Percentiles rank a stretch among this genome's conserved stretches.
Evolutionary conservation across 208 protist species (phyloP).

Genomic region (Leishmania gerbilli): DNA sequence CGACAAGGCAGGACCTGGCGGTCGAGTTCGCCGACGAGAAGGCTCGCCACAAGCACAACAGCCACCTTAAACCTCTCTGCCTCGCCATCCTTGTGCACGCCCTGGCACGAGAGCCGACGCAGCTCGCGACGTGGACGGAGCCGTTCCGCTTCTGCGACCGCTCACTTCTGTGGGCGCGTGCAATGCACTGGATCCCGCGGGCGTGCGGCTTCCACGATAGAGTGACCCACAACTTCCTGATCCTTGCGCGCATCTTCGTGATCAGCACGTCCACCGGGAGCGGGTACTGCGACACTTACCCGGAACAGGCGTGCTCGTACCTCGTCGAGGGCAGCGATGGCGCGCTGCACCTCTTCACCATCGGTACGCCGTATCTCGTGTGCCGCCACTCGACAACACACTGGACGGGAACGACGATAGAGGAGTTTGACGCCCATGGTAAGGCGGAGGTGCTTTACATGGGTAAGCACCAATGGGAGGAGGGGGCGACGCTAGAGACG

Average conservation of each 20-base stretch:
- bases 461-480: constrained; percentile 83
- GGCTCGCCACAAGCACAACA: constrained; percentile 32
- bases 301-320: constrained; percentile 81
- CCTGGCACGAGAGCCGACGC: constrained; percentile 45
- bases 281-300: constrained; percentile 59
- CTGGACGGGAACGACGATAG: constrained; percentile 71
- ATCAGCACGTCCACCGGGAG: constrained; percentile 55
- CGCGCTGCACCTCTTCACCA: constrained; percentile 82
- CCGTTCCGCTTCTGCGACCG: constrained; percentile 84
- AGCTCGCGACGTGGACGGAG: constrained; percentile 86
- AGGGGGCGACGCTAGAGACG: constrained; percentile 71
- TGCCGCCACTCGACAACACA: constrained; percentile 61
- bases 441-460: constrained; percentile 75
- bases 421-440: constrained; percentile 63
- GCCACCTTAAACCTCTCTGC: constrained; percentile 67
- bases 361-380: constrained; percentile 82
- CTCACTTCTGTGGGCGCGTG: constrained; percentile 62
- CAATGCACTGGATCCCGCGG: constrained; percentile 83
- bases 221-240: constrained; percentile 50
- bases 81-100: constrained; percentile 79
- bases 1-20: constrained; percentile 57
- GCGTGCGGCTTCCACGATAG: constrained; percentile 71
- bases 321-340: constrained; percentile 57
- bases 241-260: constrained; percentile 82
- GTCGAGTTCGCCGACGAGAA: constrained; percentile 79